A percentile compares a stretch with the other conserved stretches of the same genome.
Conservation (phyloP, 2,329 filamentous ascomycete species). For the Blastomyces parvus region DNA sequence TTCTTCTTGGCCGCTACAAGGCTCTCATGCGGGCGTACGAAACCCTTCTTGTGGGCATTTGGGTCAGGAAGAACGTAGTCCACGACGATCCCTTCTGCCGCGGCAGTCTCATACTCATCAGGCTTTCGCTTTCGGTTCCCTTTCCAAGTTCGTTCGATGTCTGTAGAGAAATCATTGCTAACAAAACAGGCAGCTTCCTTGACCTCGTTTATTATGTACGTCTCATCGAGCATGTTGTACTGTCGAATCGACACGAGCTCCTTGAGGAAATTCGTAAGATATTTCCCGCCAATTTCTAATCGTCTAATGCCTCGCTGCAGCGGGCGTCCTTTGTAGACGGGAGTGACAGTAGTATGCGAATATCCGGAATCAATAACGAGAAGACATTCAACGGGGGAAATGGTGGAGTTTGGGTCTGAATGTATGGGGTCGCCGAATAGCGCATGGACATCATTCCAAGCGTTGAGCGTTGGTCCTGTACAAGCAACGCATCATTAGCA, state of each 20-base stretch:
- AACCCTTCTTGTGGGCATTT: conserved; percentile 53
- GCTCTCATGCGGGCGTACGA: conserved; percentile 69
- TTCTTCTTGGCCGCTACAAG: conserved; percentile 46
- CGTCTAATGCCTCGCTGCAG: conserved; percentile 73
- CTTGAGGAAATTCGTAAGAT: conserved; percentile 86
- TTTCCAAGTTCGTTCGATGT: conserved; percentile 80
- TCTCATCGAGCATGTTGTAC: conserved; percentile 92
- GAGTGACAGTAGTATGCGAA: conserved; percentile 84
- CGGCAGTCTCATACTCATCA: conserved; percentile 12
- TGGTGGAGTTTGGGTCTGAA: conserved; percentile 32
- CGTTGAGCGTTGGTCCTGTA: conserved; percentile 63
- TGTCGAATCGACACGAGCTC: conserved; percentile 82
- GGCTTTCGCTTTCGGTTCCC: conserved; percentile 45
- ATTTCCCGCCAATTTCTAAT: conserved; percentile 84
- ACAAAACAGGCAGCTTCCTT: conserved; percentile 87
- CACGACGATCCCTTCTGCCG: conserved; percentile 52
- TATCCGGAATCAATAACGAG: conserved; percentile 86
- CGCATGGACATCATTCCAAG: conserved; percentile 66
- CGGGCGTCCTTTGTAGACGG: conserved; percentile 69
- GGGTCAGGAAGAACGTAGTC: conserved; percentile 90
- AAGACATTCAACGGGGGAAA: conserved; percentile 63
- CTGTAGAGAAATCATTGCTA: conserved; percentile 61
- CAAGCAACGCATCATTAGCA: not conserved
- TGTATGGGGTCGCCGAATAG: conserved; percentile 53
- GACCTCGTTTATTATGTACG: conserved; percentile 88